phyloP scores from a whole-genome alignment of 2,329 filamentous ascomycete species.

The Colletotrichum ledebouriae region DNA sequence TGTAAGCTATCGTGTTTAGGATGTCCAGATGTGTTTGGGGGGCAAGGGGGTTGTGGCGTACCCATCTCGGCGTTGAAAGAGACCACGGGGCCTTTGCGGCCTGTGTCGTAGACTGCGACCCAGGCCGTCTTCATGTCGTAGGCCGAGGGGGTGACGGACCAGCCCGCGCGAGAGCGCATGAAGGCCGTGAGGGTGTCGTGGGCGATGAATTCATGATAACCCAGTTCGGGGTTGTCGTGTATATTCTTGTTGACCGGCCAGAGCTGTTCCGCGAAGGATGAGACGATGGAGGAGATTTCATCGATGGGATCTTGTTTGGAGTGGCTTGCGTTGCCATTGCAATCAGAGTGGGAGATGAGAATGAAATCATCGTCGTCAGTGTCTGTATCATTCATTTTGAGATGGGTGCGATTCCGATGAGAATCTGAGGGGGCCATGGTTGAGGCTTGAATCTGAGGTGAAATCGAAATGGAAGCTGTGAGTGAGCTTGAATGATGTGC shows the following conservation, averaged over 20 bases:
- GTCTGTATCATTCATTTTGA: neutral
- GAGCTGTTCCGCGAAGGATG: constrained; percentile 28
- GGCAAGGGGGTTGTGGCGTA: constrained; percentile 38
- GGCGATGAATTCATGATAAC: constrained; percentile 48
- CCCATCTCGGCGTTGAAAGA: constrained; percentile 64
- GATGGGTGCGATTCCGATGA: neutral
- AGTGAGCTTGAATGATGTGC: neutral
- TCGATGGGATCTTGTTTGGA: constrained; percentile 1
- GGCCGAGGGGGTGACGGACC: constrained; percentile 65
- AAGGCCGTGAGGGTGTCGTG: constrained; percentile 62
- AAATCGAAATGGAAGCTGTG: neutral
- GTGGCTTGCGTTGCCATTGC: neutral
- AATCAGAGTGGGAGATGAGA: constrained; percentile 33
- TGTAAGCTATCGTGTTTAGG: constrained; percentile 36
- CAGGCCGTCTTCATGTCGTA: constrained; percentile 67
- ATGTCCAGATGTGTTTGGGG: neutral
- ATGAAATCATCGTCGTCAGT: constrained; percentile 31
- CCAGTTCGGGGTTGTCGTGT: constrained; percentile 48
- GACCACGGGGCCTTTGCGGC: constrained; percentile 59
- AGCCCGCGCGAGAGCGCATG: constrained; percentile 57
- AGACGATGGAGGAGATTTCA: constrained; percentile 35
- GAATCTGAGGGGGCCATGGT: neutral
- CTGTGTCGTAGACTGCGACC: constrained; percentile 62
- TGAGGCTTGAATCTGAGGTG: neutral
- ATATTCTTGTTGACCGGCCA: constrained; percentile 43